Percentiles rank a stretch among this genome's conserved stretches.
Evolutionary conservation across 495 filamentous ascomycete genomes (phyloP).

Genomic region (Talaromyces ruber): DNA sequence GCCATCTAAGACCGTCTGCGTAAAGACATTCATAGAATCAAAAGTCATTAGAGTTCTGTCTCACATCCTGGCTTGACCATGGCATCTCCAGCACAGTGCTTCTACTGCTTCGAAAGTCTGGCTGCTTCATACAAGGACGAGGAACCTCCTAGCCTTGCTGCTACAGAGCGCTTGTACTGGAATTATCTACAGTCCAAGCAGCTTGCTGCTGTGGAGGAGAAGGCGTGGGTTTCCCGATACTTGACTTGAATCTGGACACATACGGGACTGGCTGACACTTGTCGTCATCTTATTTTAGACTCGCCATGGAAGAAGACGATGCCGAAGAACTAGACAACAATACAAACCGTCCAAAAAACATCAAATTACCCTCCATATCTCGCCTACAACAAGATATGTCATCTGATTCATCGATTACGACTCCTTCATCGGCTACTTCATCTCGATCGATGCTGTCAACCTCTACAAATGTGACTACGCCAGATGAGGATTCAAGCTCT

Average conservation of each 20-base stretch:
- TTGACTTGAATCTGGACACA: not conserved
- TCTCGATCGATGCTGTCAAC: constrained; percentile 28
- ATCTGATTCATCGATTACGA: constrained; percentile 35
- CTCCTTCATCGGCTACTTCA: constrained; percentile 34
- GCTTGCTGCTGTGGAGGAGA: constrained; percentile 20
- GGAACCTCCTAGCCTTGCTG: constrained; percentile 45
- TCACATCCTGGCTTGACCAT: constrained; percentile 33
- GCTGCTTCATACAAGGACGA: constrained; percentile 54
- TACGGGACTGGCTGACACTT: not conserved
- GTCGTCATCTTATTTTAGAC: constrained; percentile 5
- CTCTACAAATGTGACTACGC: constrained; percentile 37
- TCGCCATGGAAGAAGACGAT: constrained; percentile 13
- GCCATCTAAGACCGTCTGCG: not conserved
- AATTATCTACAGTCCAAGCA: constrained; percentile 39
- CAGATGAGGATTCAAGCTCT: constrained; percentile 17
- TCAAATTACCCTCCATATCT: constrained; percentile 24
- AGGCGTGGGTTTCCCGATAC: constrained; percentile 9
- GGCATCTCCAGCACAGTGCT: constrained; percentile 77
- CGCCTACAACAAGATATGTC: constrained; percentile 25
- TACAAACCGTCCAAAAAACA: constrained; percentile 8
- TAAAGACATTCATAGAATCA: not conserved
- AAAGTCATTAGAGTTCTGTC: not conserved
- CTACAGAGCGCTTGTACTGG: constrained; percentile 68
- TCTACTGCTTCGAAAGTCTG: constrained; percentile 86
- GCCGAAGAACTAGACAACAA: constrained; percentile 4